Evolutionary conservation across 805 yeast species (phyloP), one percentile per base, ranked within the genome.

Genomic region (Pachysolen tannophilus): DNA sequence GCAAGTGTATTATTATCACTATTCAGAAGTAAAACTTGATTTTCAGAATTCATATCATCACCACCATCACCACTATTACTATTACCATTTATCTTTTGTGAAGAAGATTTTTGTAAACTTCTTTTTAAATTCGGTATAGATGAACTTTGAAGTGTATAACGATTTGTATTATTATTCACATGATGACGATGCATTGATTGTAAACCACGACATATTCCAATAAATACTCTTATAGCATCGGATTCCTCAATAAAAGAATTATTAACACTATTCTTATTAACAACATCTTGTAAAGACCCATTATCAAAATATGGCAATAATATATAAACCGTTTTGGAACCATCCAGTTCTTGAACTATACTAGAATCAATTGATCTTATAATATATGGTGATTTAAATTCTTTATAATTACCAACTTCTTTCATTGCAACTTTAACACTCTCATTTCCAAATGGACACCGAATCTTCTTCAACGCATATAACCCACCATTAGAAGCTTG

Each of bases 391-490:
- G 77, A 63, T 25, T 65, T 61, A 55, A 88, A 87, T 33, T 78
- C 73, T 47, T 73, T 76, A 55, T 86, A 84, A 44, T 75, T 78
- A 19, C 77, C 78, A 31, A 87, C 75, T 52, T 88, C 97, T 28
- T 71, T 67, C 74, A 84, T 67, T 1, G 94, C 95, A 31, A 68
- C 60, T 38, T 71, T 73, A 36, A 86, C 77, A 46, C 80, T 79
- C 49, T 78, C 83, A 31, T 82, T 69, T 2, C 95, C 95, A 56
- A 79, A 83, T 2, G 94, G 87, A 55, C 96, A 87, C 41, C 88
- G 64, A 35, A 86, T 83, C 61, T 83, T 82, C 61, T 88, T 88
- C 50, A 88, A 60, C 3, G 95, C 95, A 49, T 75, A 83, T 28
- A 55, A 53, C 25, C 69, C 69, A 23, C 67, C 60, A 43, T 65